Conservation (phyloP, 441 rosid genomes). For the Raphanus hybrid region DNA sequence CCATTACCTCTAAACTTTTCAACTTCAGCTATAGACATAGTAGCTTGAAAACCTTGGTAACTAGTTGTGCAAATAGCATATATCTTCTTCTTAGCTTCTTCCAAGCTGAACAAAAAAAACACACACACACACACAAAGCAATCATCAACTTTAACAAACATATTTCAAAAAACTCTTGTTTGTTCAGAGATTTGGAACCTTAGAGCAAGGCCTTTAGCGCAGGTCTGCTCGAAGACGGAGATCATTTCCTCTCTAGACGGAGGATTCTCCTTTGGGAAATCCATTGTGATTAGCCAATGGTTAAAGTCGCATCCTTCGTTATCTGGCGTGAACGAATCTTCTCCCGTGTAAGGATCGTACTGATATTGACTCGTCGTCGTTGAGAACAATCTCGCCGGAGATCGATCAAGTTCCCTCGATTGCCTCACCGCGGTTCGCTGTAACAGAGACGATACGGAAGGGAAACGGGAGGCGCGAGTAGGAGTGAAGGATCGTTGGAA, state of each 20-base stretch:
- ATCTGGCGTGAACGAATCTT: slow-evolving; percentile 66
- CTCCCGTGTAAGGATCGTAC: slow-evolving; percentile 56
- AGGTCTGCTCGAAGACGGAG: slow-evolving; percentile 62
- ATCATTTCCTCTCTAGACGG: slow-evolving; percentile 73
- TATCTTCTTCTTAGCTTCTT: slow-evolving; percentile 80
- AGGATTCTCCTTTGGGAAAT: slow-evolving; percentile 62
- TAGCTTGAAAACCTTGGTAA: slow-evolving; percentile 89
- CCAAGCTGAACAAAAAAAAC: slow-evolving; percentile 53
- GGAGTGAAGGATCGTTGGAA: slow-evolving; percentile 29
- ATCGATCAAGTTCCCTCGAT: slow-evolving; percentile 15
- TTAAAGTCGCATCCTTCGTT: slow-evolving; percentile 81
- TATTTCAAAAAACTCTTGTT: too few relatives aligned
- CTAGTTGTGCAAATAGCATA: slow-evolving; percentile 93
- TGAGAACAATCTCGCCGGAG: slow-evolving; percentile 38
- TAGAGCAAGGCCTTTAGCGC: slow-evolving; percentile 48
- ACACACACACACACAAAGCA: neutral
- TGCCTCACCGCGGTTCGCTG: neutral
- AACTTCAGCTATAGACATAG: slow-evolving; percentile 77
- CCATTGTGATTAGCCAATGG: slow-evolving; percentile 76
- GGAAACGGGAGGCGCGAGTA: neutral
- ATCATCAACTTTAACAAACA: neutral
- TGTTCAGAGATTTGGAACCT: slow-evolving; percentile 50
- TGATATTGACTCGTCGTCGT: slow-evolving; percentile 38
- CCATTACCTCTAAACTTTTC: slow-evolving; percentile 67
- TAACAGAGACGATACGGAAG: neutral